A percentile compares a stretch with the other conserved stretches of the same genome.
These are phyloP conservation scores for Suillus tomentosus DNA, from an alignment of 768 basidiomycete genomes.

Conservation along the genomic window DNA sequence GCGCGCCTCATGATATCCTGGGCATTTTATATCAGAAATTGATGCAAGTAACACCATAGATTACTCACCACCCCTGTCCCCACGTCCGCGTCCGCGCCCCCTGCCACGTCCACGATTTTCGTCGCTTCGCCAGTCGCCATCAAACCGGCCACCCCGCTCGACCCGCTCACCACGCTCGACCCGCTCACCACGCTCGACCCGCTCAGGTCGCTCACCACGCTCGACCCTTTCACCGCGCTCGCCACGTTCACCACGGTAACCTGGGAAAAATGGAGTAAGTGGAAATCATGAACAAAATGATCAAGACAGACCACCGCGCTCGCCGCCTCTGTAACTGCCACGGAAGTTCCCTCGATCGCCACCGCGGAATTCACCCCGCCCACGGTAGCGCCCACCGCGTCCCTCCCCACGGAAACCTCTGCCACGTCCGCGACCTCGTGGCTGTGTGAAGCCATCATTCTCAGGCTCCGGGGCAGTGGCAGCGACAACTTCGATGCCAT, in stretches of 20 bases:
- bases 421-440: constrained; percentile 51
- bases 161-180: constrained; percentile 19
- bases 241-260: constrained; percentile 17
- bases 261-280: constrained; percentile 13
- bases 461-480: constrained; percentile 35
- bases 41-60: background rate
- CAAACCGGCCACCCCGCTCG: constrained; percentile 16
- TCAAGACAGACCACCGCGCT: constrained; percentile 27
- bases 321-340: constrained; percentile 39
- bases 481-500: constrained; percentile 27
- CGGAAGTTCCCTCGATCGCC: constrained; percentile 41
- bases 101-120: constrained; percentile 44
- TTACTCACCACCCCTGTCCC: constrained; percentile 26
- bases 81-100: constrained; percentile 47
- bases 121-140: constrained; percentile 53
- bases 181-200: background rate
- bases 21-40: constrained; percentile 6
- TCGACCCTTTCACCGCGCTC: background rate
- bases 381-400: constrained; percentile 42
- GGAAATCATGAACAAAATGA: background rate
- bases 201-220: background rate
- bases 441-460: constrained; percentile 65
- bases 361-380: constrained; percentile 36
- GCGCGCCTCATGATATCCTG: constrained; percentile 27
- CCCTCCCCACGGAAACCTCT: constrained; percentile 45